Conservation (phyloP, 2,329 filamentous ascomycete genomes). For the Aspergillus transmontanensis region DNA sequence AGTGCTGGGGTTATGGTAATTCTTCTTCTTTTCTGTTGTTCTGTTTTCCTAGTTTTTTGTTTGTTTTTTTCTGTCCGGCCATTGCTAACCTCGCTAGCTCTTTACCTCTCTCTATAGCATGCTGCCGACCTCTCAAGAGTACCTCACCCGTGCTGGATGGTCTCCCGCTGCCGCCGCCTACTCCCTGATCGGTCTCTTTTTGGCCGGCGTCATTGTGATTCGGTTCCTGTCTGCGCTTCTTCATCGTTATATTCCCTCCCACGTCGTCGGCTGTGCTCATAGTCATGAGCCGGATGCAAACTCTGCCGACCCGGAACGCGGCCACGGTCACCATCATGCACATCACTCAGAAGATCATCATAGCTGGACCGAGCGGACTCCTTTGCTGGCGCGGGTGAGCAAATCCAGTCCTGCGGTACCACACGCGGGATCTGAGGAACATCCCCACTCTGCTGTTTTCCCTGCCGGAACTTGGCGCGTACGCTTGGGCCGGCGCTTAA, state of each 20-base stretch:
- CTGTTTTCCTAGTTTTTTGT: too few species aligned
- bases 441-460: constrained; percentile 17
- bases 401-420: constrained; percentile 28
- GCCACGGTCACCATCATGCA: constrained; percentile 22
- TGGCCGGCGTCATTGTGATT: constrained; percentile 51
- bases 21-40: neutral
- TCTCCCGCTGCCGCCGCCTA: constrained; percentile 65
- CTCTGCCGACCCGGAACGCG: constrained; percentile 39
- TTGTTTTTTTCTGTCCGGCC: constrained; percentile 25
- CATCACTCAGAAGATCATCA: constrained; percentile 18
- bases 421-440: constrained; percentile 14
- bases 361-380: constrained; percentile 30
- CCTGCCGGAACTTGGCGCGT: constrained; percentile 37
- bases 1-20: constrained; percentile 94
- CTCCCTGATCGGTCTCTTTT: constrained; percentile 48
- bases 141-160: constrained; percentile 71
- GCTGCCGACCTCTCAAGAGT: constrained; percentile 81
- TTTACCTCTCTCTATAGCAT: constrained; percentile 93
- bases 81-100: constrained; percentile 57
- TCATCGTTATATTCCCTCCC: constrained; percentile 52
- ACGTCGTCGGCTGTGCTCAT: constrained; percentile 53
- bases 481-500: constrained; percentile 45
- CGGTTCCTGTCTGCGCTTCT: constrained; percentile 48
- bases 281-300: constrained; percentile 40
- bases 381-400: constrained; percentile 27